Percentiles rank a stretch among this genome's conserved stretches.
These are phyloP conservation scores for Hericium rajendrae DNA, from an alignment of 768 basidiomycete genomes.

Conservation along the genomic window DNA sequence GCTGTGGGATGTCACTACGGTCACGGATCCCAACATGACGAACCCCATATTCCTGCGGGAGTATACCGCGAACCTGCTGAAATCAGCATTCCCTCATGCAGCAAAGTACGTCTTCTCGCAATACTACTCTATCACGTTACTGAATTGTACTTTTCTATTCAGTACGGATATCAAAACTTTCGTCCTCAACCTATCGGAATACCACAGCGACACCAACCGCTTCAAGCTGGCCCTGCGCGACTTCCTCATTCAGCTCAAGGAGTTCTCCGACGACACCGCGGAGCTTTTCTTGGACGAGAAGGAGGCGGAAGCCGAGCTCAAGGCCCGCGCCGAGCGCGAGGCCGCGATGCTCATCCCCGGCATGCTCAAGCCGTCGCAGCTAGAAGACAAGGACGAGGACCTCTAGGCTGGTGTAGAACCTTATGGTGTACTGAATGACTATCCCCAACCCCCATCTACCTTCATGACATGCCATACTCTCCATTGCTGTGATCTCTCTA, in stretches of 20 bases:
- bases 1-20: conserved; percentile 70
- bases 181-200: conserved; percentile 55
- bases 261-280: conserved; percentile 91
- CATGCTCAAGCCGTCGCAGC: conserved; percentile 90
- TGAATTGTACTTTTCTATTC: conserved; percentile 4
- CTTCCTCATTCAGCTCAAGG: conserved; percentile 96
- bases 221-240: conserved; percentile 95
- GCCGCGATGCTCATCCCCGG: conserved; percentile 93
- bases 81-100: conserved; percentile 87
- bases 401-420: conserved; percentile 31
- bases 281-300: conserved; percentile 93
- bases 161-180: conserved; percentile 71
- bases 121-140: not conserved
- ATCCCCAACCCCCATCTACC: not conserved
- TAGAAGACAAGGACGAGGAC: conserved; percentile 92
- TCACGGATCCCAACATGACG: conserved; percentile 58
- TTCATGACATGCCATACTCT: not conserved
- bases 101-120: conserved; percentile 48
- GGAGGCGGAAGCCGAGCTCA: conserved; percentile 71
- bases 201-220: conserved; percentile 70
- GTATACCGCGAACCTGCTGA: conserved; percentile 79
- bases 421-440: not conserved
- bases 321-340: conserved; percentile 77
- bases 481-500: not conserved
- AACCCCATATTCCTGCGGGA: conserved; percentile 77